phyloP scores from a whole-genome alignment of 495 filamentous ascomycete species.

The Talaromyces adpressus region DNA sequence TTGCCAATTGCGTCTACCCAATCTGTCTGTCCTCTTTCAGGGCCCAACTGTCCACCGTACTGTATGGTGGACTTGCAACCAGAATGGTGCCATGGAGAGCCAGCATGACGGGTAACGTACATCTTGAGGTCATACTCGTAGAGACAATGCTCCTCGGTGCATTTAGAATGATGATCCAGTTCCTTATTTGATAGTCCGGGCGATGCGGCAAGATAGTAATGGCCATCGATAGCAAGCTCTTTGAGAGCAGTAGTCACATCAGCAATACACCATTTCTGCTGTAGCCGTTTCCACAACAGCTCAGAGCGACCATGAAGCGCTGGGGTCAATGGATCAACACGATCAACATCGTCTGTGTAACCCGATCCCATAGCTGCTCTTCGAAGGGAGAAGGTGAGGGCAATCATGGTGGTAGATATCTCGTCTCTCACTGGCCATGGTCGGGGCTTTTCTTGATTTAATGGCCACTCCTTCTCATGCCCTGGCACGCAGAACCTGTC shows the following conservation, averaged over 20 bases:
- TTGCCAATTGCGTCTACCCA: slow-evolving; percentile 4
- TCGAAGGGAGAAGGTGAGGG: background rate
- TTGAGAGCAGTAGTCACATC: slow-evolving; percentile 1
- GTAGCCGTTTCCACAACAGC: background rate
- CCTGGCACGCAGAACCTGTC: background rate
- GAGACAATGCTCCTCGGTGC: background rate
- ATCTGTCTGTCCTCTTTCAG: slow-evolving; percentile 1
- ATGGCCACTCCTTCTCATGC: background rate
- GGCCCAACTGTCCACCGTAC: background rate
- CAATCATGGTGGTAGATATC: background rate
- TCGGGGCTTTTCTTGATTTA: background rate
- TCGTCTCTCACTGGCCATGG: slow-evolving; percentile 4
- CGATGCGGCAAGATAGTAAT: slow-evolving; percentile 3
- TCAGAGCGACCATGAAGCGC: background rate
- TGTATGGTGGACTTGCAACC: background rate
- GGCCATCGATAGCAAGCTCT: background rate
- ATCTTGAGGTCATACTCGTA: background rate
- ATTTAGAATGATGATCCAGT: slow-evolving; percentile 4
- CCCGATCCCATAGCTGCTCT: background rate
- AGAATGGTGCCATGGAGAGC: background rate
- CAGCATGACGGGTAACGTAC: slow-evolving; percentile 4
- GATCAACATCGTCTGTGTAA: background rate
- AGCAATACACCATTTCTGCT: slow-evolving; percentile 5
- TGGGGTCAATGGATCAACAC: background rate
- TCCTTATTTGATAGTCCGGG: background rate